A percentile compares a stretch with the other conserved stretches of the same genome.
phyloP scores from a whole-genome alignment of 805 yeast species.

The Tetrapisispora nanseiensis region DNA sequence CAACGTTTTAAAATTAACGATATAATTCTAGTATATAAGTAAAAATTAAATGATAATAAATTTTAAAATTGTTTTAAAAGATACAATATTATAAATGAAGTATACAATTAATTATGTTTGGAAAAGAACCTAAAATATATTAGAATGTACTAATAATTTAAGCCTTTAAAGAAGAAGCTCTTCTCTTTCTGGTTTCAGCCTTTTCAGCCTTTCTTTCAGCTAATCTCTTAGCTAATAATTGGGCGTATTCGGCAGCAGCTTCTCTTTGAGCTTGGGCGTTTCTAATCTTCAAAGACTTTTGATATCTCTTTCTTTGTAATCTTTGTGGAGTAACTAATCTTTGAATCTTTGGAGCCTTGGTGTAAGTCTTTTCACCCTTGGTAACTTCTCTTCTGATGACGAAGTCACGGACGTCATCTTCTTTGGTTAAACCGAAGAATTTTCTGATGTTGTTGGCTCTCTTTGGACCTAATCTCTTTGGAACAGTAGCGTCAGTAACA shows the following conservation, averaged over 20 bases:
- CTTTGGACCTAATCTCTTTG: constrained; percentile 99
- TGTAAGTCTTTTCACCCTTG: constrained; percentile 97
- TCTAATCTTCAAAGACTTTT: constrained; percentile 85
- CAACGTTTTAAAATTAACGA: neutral
- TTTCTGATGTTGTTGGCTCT: constrained; percentile 99
- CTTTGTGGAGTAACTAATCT: constrained; percentile 98
- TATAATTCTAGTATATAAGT: neutral
- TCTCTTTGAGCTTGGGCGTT: constrained; percentile 99
- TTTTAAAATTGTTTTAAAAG: constrained; percentile 4
- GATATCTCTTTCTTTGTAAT: constrained; percentile 98
- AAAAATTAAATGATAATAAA: constrained; percentile 2
- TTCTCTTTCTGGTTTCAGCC: constrained; percentile 98
- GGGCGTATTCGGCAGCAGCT: constrained; percentile 99
- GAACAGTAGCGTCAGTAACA: constrained; percentile 85
- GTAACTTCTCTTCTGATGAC: constrained; percentile 97
- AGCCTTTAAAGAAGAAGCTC: constrained; percentile 98
- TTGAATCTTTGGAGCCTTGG: constrained; percentile 99
- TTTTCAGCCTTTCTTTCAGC: constrained; percentile 96
- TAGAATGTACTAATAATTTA: constrained; percentile 28
- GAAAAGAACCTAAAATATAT: constrained; percentile 4
- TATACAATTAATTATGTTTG: constrained; percentile 6
- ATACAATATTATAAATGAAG: constrained; percentile 7
- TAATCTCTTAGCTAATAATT: constrained; percentile 94
- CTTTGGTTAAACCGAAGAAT: constrained; percentile 76
- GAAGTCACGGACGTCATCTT: constrained; percentile 54